These are phyloP conservation scores for Aspergillus sp. DNA, from an alignment of 2,329 filamentous ascomycete genomes.

Conservation along the genomic window DNA sequence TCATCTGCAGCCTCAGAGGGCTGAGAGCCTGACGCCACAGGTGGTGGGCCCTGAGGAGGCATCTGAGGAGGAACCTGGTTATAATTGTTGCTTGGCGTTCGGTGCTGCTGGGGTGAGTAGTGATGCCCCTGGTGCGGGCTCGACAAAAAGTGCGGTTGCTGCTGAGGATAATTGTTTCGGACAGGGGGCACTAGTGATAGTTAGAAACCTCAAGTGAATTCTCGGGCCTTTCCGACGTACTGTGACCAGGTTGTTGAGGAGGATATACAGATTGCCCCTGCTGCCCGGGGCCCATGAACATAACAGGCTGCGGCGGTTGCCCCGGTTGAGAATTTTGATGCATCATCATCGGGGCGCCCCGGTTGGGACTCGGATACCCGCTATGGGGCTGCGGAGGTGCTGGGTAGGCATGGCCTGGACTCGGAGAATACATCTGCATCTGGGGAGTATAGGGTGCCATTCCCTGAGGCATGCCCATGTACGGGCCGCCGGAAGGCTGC, in stretches of 20 bases:
- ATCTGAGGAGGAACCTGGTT: conserved; percentile 38
- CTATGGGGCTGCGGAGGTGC: conserved; percentile 48
- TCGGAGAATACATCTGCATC: conserved; percentile 75
- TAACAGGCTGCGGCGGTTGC: conserved; percentile 57
- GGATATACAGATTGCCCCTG: conserved; percentile 66
- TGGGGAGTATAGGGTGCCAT: conserved; percentile 61
- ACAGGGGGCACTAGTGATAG: conserved; percentile 47
- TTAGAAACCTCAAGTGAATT: conserved; percentile 29
- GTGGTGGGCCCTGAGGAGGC: conserved; percentile 27
- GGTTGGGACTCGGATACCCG: conserved; percentile 80
- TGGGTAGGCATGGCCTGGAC: conserved; percentile 59
- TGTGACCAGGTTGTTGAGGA: conserved; percentile 61
- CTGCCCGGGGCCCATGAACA: conserved; percentile 65
- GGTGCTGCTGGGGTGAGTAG: conserved; percentile 50
- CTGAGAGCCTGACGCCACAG: conserved; percentile 29
- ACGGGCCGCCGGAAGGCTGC: conserved; percentile 56
- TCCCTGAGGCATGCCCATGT: conserved; percentile 62
- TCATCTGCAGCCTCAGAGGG: conserved; percentile 37
- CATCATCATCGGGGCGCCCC: conserved; percentile 84
- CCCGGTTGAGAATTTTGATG: conserved; percentile 91
- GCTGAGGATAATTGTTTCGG: conserved; percentile 50
- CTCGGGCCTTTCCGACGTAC: conserved; percentile 46
- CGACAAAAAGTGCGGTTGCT: conserved; percentile 54
- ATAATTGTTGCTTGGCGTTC: conserved; percentile 47
- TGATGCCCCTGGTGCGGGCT: conserved; percentile 58